Percentiles rank a stretch among this genome's conserved stretches.
phyloP scores from a whole-genome alignment of 306 rosid genomes.

The Benincasa hispida region DNA sequence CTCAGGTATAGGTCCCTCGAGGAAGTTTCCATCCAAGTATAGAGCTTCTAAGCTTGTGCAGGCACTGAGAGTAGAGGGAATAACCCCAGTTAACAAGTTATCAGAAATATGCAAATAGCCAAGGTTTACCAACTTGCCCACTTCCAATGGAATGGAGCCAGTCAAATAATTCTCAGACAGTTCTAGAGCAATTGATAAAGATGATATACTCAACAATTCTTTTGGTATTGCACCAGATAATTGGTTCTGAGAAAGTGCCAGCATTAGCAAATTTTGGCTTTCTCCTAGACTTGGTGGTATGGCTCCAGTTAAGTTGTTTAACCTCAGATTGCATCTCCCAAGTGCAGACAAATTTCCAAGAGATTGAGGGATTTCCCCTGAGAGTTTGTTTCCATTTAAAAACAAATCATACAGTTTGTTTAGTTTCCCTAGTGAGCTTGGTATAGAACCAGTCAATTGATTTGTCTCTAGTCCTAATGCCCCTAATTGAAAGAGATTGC shows the following conservation, averaged over 20 bases:
- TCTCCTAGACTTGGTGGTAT: slow-evolving; percentile 3
- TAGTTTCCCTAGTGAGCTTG: slow-evolving; percentile 7
- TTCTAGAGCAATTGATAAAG: background rate
- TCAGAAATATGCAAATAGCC: slow-evolving; percentile 6
- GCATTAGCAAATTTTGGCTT: background rate
- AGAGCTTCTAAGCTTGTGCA: slow-evolving; percentile 8
- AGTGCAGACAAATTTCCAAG: slow-evolving; percentile 11
- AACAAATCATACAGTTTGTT: background rate
- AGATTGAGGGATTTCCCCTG: slow-evolving; percentile 16
- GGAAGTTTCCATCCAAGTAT: slow-evolving; percentile 6
- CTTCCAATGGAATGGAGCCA: slow-evolving; percentile 15
- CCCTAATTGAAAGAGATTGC: slow-evolving; percentile 10
- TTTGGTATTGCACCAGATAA: slow-evolving; percentile 17
- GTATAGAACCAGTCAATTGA: slow-evolving; percentile 12
- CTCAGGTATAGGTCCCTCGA: slow-evolving; percentile 12
- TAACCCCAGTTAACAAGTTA: slow-evolving; percentile 10
- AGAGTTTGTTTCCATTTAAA: background rate
- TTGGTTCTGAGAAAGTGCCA: slow-evolving; percentile 3
- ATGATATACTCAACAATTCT: slow-evolving; percentile 6
- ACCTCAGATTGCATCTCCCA: background rate
- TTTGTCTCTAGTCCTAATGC: background rate
- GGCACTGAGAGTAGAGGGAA: slow-evolving; percentile 6
- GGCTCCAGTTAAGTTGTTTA: slow-evolving; percentile 10
- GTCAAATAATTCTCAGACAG: slow-evolving; percentile 12
- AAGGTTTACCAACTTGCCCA: slow-evolving; percentile 1